Evolutionary conservation across 139 green algal species (phyloP), one percentile per base, ranked within the genome.

Genomic region (Chloropicon primus): DNA sequence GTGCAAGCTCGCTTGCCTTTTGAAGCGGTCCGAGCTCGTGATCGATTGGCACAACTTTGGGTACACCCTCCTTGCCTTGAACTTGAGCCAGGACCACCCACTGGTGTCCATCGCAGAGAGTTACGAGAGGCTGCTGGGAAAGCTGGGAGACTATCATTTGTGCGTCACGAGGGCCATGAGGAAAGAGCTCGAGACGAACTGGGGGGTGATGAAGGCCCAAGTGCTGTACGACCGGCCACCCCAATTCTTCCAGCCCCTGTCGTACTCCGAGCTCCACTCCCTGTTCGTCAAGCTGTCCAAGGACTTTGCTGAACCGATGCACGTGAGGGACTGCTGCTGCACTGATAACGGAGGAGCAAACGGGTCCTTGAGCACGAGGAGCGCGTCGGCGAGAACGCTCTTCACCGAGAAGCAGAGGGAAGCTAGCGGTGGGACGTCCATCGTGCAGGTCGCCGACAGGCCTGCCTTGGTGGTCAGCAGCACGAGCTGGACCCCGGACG

Each of bases 41-140:
- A 87, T 96, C 25, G 95, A 99, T 86, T 99, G 95, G 94, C 94
- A 98, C 85, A 98, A 98, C 80, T 92, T 94, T 74, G 94, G 86
- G 0, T 93, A 94, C 85, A 94, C 93, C 3, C 88, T 99, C 21
- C 90, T 98, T 80, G 88, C 78, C 3, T 77, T 97, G 17, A 84
- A 80, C 72, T 84, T 92, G 77, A 83, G 87, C 1, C n/a, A 24
- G 10, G 26, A 75, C 0, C 83, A 91, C 79, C 29, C 72, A 0
- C 71, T 96, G 74, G 88, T 94, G 21, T 27, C 74, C 0, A 27
- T 91, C 0, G 88, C 91, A 0, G 77, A 84, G 41, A 72, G 25
- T 24, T 87, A 91, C 27, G 92, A 97, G 74, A 78, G 77, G 2
- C 75, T 78, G 22, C 91, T 89, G 75, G 93, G 87, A 0, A 75